Base-by-base conservation (phyloP, 2,329 filamentous ascomycete species). In the Trichophyton benhamiae region DNA sequence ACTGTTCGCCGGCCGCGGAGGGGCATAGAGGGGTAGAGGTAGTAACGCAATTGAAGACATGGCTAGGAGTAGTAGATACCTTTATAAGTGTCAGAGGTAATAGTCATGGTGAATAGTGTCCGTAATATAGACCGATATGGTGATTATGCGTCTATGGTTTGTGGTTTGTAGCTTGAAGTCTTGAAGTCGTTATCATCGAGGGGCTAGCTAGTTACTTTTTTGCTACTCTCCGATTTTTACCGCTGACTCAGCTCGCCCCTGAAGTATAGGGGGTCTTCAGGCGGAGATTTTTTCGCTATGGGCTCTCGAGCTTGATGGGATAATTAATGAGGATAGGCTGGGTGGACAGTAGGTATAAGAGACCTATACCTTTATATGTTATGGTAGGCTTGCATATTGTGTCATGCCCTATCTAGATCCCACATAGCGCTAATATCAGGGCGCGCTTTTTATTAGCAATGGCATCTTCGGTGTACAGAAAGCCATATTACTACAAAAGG, bases 71-170 rank as follows among this genome's bases (percentile, higher is more conserved):
- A n/a, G 49, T 36, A 25, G 17, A 33, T 17, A 64, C 64, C 64
- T 17, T 58, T 46, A 59, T 65, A 65, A 22, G 64, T 65, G 25
- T 63, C 58, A 49, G 52, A 33, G 33, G 17, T 9, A 36, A 30
- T 15, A 20, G 52, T 30, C 52, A 55, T 55, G 15, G 8, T 20
- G n/a, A 55, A 33, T 15, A 20, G 2, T 15, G 17, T 9, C 36
- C 38, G 36, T 25, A 9, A 2, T 55, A 17, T 9, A 55, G 25
- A 33, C 6, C 17, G 33, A 7, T 36, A 25, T 55, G 5, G 27
- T 2, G 15, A 36, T 33, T n/a, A 36, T 33, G 11, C 33, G 25
- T 55, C 27, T 36, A 27, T 6, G 5, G 27, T 55, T 27, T 44
- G 57, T 6, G 17, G n/a, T 25, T 58, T 58, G 20, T 13, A 42